Base-by-base conservation (phyloP, 1,139 yeast species). In the Suhomyces bokatorum region DNA sequence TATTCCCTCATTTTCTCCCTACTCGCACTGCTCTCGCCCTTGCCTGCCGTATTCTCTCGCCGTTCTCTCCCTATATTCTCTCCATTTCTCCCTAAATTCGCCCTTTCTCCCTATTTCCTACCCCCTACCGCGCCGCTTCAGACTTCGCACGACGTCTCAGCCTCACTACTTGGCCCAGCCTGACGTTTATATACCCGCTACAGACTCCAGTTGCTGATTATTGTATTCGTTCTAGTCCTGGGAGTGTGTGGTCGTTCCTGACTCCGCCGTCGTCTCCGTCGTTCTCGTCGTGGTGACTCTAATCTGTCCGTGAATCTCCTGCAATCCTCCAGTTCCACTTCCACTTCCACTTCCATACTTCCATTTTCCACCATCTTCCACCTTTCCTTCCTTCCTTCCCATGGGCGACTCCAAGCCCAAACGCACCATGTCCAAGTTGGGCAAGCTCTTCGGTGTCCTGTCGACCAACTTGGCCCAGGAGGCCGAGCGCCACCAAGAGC, bases 361-460 rank as follows among this genome's bases (percentile, higher is more conserved):
- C 17, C 17, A 4, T 5, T 17, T 5, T 17, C 17, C 17, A 17
- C 17, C 5, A 4, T 17, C 17, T 3, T 17, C 5, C 17, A 3
- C 17, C 5, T 17, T 5, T 5, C 3, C 17, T 17, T 17, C 17
- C 5, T 17, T 5, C 3, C 17, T 17, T 5, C 3, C 5, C 17
- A 65, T 64, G 69, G 65, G 63, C 20, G 70, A 44, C 32, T 47
- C 62, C 36, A 64, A 62, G 46, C 59, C 67, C 26, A 65, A 63
- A 46, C 64, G 62, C 45, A 62, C 67, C 31, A 54, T 66, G 42
- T 55, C 64, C 37, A 62, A 62, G 48, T 51, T 67, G 42, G 72
- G 71, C 20, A 66, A 66, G 53, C 59, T 69, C 44, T 67, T 68
- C 50, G 72, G 72, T 11, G 64, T 62, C 22, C 64, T 63, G 57